A percentile compares a stretch with the other conserved stretches of the same genome.
phyloP scores from a whole-genome alignment of 371 early-diverging fungal species.

The Mortierella sp. region DNA sequence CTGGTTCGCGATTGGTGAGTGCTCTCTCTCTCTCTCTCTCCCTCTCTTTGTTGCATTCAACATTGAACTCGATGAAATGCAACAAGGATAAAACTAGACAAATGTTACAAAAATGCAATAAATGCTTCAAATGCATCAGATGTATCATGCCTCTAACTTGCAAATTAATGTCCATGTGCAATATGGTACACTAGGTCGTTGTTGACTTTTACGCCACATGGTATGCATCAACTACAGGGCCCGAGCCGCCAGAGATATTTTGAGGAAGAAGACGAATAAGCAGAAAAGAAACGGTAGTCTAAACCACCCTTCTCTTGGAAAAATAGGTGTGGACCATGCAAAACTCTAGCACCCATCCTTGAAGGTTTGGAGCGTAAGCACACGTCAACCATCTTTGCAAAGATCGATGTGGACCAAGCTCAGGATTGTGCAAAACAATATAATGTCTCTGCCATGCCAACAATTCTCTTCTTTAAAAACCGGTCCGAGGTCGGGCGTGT shows the following conservation, averaged over 20 bases:
- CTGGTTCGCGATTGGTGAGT: constrained; percentile 42
- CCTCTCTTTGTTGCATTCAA: not conserved
- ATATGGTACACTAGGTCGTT: constrained; percentile 35
- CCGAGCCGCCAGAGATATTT: no score
- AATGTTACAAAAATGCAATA: no score
- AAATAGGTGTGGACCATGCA: constrained; percentile 59
- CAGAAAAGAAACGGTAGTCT: not conserved
- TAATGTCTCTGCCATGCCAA: constrained; percentile 54
- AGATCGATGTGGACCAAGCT: constrained; percentile 58
- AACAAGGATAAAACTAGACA: no score
- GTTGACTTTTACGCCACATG: constrained; percentile 60
- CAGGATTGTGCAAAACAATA: constrained; percentile 44
- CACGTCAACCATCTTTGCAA: constrained; percentile 49
- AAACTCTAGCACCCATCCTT: constrained; percentile 56
- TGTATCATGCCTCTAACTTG: not conserved
- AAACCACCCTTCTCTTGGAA: not conserved
- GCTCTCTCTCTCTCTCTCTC: no score
- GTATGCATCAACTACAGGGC: constrained; percentile 20
- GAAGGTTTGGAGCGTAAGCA: constrained; percentile 52
- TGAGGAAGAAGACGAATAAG: not conserved
- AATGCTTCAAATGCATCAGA: no score
- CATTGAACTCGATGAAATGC: no score
- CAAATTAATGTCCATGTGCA: not conserved
- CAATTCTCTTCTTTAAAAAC: constrained; percentile 53
- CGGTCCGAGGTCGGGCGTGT: constrained; percentile 52